Conservation (phyloP, 345 rosid genomes). For the Rubroshorea leprosula region DNA sequence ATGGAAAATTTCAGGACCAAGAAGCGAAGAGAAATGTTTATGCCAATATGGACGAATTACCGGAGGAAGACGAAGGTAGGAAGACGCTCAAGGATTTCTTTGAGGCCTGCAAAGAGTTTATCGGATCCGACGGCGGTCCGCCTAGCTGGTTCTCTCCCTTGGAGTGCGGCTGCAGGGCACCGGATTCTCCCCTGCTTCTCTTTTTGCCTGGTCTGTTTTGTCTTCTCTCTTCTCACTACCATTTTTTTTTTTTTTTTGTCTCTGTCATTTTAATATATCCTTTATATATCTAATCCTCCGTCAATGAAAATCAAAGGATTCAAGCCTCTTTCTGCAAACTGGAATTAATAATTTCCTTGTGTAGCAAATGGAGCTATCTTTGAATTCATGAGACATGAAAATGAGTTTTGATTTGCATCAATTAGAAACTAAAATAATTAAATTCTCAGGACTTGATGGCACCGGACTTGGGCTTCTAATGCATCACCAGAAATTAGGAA, state of each 20-base stretch:
- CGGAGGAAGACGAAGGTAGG: conserved; percentile 20
- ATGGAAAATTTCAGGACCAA: no score
- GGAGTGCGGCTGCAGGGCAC: conserved; percentile 28
- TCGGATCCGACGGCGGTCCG: conserved; percentile 43
- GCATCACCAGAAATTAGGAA: conserved; percentile 55
- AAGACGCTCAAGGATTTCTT: conserved; percentile 38
- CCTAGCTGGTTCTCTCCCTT: conserved; percentile 72
- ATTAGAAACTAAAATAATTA: no score
- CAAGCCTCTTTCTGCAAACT: no score
- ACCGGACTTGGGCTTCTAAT: conserved; percentile 54
- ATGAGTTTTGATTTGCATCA: no score
- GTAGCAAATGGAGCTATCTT: no score
- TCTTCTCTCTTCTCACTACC: background rate
- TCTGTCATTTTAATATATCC: no score
- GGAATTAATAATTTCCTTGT: no score
- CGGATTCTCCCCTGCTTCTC: conserved; percentile 46
- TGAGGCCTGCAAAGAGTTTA: conserved; percentile 30
- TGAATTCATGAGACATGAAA: no score
- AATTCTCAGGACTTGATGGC: no score
- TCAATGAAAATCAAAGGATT: no score
- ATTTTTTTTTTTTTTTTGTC: no score
- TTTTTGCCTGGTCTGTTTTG: conserved; percentile 42
- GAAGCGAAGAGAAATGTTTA: conserved; percentile 10
- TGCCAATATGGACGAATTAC: conserved; percentile 8
- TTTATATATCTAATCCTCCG: no score